Evolutionary conservation across 176 grass and related monocot genomes (phyloP), one percentile per base, ranked within the genome.

Genomic region (Pontederia paniculata): DNA sequence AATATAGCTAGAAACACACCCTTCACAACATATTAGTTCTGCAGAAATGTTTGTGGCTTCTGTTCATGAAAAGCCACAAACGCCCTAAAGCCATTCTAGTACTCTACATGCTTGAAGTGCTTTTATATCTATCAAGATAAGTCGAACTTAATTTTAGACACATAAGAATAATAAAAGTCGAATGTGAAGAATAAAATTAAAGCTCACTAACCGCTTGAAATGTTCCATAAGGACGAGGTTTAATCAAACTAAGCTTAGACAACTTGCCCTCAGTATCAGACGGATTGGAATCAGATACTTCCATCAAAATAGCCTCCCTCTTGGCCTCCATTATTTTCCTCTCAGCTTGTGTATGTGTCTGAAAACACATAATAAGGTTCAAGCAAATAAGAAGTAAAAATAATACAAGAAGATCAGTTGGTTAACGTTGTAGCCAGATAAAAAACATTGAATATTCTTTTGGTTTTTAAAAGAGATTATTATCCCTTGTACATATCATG

Each of bases 271-370:
- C 89, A 16, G 73, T 23, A 80, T 79, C 44, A 58, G 66, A 54
- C 31, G 76, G 69, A 55, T 79, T 80, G 11, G 50, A 74, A 64
- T 50, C 68, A 69, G 83, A 76, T 17, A 63, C 19, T 84, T 90
- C 79, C 77, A 63, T 81, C 25, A 79, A 52, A 58, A 86, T 71
- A 84, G 67, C 67, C 57, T 97, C 93, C 61, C 10, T 96, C 73
- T 72, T 96, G 45, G 77, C 73, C 79, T 96, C 91, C 69, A 91
- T 79, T 22, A 97, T 84, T 58, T 91, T 97, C 75, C 72, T 90
- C 73, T 97, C 83, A 47, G 93, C 93, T 79, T 97, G 93, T 9
- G 93, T 97, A 57, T 88, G 86, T 73, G 93, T 97, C 93, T 97
- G 81, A 67, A 67, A 65, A 44, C 66, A 50, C 51, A 25, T 10